Base-by-base conservation (phyloP, 768 basidiomycete species). In the Dentipellis sp. region DNA sequence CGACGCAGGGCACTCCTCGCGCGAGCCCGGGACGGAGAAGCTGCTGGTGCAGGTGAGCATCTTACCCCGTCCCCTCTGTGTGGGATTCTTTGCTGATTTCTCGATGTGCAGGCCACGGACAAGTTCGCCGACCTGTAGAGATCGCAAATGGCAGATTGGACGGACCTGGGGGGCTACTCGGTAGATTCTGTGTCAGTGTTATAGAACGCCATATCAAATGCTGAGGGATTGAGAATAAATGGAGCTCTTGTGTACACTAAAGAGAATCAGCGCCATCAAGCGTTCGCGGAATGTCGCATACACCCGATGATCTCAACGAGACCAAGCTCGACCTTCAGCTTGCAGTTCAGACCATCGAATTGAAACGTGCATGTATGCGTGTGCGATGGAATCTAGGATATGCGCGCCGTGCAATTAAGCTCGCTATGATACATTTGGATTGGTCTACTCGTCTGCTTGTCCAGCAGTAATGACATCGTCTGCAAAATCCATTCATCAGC, bases 1-100 rank as follows among this genome's bases (percentile, higher is more conserved):
- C 12, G 87, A 90, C 67, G 91, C 92, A 3, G 93, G 93, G 0
- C 93, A 97, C 67, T 91, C 87, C 36, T 77, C 88, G 8, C 80
- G 83, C 46, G 93, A 94, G 69, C 66, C 72, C 2, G 86, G 83
- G 3, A 94, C 73, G 10, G 72, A 81, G 23, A 82, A 82, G 67
- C 68, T 86, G 54, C 74, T 95, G 40, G 79, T 90, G 14, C 78
- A 91, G 75, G 91, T 83, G 53, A 34, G 75, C 54, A 19, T 52
- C 2, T n/a, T 16, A 48, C 17, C 42, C 37, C 3, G n/a, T 45
- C 22, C 1, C n/a, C 35, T 29, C 14, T 4, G 7, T n/a, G 4
- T 50, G 17, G 12, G 17, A 46, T 19, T 50, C 19, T 29, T 9
- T 16, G 37, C 36, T 47, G 40, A 45, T 22, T 21, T 49, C 40